phyloP scores from a whole-genome alignment of 108 stramenopile species.

The Fragilaria crotonensis region DNA sequence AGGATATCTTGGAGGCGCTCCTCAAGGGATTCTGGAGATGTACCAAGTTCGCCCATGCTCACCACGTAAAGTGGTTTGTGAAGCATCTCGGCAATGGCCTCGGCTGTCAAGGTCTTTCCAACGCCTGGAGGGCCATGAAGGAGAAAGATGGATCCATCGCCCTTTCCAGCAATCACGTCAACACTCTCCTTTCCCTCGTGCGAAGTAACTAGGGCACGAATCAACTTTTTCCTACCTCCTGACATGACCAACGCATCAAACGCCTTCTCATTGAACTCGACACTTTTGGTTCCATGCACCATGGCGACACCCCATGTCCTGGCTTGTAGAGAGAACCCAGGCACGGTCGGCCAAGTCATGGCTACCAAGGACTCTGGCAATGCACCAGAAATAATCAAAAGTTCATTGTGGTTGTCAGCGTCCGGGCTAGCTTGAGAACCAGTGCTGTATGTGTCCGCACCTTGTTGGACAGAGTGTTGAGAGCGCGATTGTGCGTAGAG shows the following conservation, averaged over 20 bases:
- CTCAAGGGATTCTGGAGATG: constrained; percentile 51
- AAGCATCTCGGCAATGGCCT: constrained; percentile 52
- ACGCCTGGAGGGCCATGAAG: constrained; percentile 55
- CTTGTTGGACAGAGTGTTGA: background rate
- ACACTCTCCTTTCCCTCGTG: constrained; percentile 23
- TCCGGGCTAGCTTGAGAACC: background rate
- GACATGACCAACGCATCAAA: constrained; percentile 60
- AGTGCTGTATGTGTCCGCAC: background rate
- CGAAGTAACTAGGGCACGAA: constrained; percentile 48
- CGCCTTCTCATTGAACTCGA: constrained; percentile 37
- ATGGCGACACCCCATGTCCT: constrained; percentile 64
- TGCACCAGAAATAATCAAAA: constrained; percentile 40
- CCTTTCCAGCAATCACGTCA: constrained; percentile 58
- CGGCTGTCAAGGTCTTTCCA: constrained; percentile 71
- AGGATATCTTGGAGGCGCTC: constrained; percentile 41
- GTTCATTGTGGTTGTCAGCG: constrained; percentile 11
- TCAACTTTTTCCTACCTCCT: constrained; percentile 41
- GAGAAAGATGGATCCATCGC: constrained; percentile 48
- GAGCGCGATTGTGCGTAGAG: background rate
- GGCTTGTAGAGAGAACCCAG: constrained; percentile 61
- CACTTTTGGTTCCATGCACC: constrained; percentile 47
- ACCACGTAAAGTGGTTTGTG: constrained; percentile 52
- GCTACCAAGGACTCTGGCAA: constrained; percentile 45
- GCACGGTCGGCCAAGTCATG: constrained; percentile 42
- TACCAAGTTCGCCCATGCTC: constrained; percentile 52